phyloP scores from a whole-genome alignment of 176 grass and related monocot species.

The Paspalum notatum region DNA sequence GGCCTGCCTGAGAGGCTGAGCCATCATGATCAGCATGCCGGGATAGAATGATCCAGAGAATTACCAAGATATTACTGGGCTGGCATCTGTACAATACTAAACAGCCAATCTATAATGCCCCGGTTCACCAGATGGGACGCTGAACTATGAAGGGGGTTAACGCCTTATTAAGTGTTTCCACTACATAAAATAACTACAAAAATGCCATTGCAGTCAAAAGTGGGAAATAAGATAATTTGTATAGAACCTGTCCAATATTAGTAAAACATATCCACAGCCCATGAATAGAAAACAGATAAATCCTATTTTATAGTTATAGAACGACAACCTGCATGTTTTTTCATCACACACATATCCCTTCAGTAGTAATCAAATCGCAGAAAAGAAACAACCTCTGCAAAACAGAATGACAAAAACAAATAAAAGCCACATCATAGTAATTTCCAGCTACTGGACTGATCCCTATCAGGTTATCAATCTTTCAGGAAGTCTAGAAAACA shows the following conservation, averaged over 20 bases:
- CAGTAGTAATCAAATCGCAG: no score
- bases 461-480: no score
- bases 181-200: neutral
- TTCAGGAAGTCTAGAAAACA: no score
- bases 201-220: neutral
- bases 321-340: no score
- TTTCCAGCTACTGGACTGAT: no score
- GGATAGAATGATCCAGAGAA: conserved; percentile 10
- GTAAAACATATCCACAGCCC: neutral
- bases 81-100: conserved; percentile 49
- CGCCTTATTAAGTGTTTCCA: neutral
- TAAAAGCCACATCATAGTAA: no score
- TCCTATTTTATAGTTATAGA: no score
- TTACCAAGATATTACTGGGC: neutral
- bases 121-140: neutral
- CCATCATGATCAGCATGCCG: conserved; percentile 2
- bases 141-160: conserved; percentile 28
- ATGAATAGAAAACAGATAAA: no score
- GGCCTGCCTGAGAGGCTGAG: neutral
- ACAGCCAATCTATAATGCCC: conserved; percentile 23
- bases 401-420: no score
- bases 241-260: neutral
- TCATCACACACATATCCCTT: no score
- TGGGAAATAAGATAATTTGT: conserved; percentile 16
- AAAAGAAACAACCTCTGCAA: no score